Base-by-base conservation (phyloP, 1,139 yeast species). In the Kluyveromyces sp. region DNA sequence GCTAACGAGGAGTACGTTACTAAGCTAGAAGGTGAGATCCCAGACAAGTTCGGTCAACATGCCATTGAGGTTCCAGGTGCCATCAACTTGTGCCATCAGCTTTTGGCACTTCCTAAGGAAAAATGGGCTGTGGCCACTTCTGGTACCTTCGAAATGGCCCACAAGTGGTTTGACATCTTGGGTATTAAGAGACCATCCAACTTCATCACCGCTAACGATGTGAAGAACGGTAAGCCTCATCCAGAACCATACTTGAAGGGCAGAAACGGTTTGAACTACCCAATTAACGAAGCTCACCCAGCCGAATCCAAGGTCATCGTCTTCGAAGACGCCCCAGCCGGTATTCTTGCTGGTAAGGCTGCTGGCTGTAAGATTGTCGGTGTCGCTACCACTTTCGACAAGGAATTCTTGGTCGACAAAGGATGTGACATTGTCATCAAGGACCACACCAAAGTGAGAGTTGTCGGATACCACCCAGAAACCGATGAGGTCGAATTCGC, bases 311-410 rank as follows among this genome's bases (percentile, higher is more conserved):
- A 72, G 59, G 81, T 74, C 51, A 77, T 83, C 39, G 94, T 85
- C 20, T 83, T 83, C 58, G 94, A 84, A 68, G 94, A 84, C 61
- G 94, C 94, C 40, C 92, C 92, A 42, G 92, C 89, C 40, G 95
- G 95, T 63, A 80, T 85, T 53, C 70, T 75, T 50, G 92, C 95
- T 40, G 95, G 94, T 66, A 78, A 81, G 61, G 85, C 77, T 53
- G 86, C 94, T 28, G 94, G 94, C 54, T 89, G 94, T 59, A 73
- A 75, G 63, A 81, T 84, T 50, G 77, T 85, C 55, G 95, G 94
- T 60, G 79, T 85, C 65, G 85, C 92, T 53, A 81, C 92, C 47
- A 81, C 94, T 42, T 84, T 83, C 63, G 78, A 74, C 51, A 75
- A 85, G 32, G 80, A 79, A 54, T 71, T 74, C 64, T 80, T 85